phyloP scores from a whole-genome alignment of 2,329 filamentous ascomycete genomes.

The Penicillium sp. region DNA sequence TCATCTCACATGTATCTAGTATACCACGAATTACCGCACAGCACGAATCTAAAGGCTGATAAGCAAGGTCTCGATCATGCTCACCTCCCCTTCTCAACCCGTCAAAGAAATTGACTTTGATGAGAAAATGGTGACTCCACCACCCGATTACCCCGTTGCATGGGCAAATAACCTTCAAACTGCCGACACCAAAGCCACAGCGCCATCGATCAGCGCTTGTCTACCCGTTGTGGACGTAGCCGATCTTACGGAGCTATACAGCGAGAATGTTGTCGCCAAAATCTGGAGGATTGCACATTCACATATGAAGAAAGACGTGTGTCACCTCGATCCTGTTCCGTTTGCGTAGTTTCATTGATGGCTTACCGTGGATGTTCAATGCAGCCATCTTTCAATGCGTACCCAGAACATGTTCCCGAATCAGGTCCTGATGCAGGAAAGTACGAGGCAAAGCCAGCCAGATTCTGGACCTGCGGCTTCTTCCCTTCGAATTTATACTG shows the following conservation, averaged over 20 bases:
- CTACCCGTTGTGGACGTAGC: not conserved
- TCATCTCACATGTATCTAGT: not conserved
- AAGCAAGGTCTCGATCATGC: not conserved
- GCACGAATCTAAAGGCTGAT: not conserved
- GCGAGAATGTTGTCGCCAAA: conserved; percentile 12
- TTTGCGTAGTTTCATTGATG: not conserved
- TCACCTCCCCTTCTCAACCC: not conserved
- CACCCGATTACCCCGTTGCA: not conserved
- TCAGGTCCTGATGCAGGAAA: not conserved
- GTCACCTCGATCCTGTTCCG: not conserved
- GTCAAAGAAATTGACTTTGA: not conserved
- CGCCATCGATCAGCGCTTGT: not conserved
- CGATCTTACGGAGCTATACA: not conserved
- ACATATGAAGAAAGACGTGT: not conserved
- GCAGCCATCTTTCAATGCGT: not conserved
- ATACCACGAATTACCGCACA: not conserved
- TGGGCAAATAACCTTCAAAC: not conserved
- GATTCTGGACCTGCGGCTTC: conserved; percentile 28
- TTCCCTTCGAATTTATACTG: conserved; percentile 20
- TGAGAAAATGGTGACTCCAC: not conserved
- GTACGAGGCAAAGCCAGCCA: conserved; percentile 9
- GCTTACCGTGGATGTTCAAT: not conserved
- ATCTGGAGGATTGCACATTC: conserved; percentile 6
- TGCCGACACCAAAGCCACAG: not conserved
- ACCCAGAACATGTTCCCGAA: not conserved